phyloP scores from a whole-genome alignment of 169 alveolate species.

The Plasmodium inui region DNA sequence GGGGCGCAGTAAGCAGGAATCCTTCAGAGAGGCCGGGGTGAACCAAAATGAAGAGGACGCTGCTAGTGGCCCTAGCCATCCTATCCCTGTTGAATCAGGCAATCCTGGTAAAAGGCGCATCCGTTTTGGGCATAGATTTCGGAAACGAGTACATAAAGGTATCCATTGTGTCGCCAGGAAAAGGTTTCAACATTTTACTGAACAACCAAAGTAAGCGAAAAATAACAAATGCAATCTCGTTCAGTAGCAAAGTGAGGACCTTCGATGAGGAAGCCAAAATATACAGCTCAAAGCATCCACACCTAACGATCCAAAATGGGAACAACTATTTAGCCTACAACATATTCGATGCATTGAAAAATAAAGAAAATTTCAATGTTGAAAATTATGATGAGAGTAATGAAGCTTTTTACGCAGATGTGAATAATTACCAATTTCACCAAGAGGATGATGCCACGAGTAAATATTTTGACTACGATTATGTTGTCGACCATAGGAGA shows the following conservation, averaged over 20 bases:
- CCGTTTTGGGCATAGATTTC: conserved; percentile 84
- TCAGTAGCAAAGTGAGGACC: conserved; percentile 78
- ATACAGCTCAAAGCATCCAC: conserved; percentile 63
- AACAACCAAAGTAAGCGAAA: conserved; percentile 85
- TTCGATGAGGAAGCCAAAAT: conserved; percentile 82
- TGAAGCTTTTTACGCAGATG: conserved; percentile 38
- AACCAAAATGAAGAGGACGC: background rate
- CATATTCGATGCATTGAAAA: conserved; percentile 37
- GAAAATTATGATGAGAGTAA: conserved; percentile 48
- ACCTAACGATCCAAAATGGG: conserved; percentile 51
- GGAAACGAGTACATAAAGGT: conserved; percentile 86
- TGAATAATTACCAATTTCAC: conserved; percentile 31
- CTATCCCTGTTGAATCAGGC: background rate
- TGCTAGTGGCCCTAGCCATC: background rate
- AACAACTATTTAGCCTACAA: conserved; percentile 48
- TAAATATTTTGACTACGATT: conserved; percentile 67
- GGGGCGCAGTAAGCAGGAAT: background rate
- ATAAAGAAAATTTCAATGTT: conserved; percentile 27
- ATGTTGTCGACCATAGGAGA: conserved; percentile 57
- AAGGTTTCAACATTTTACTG: conserved; percentile 81
- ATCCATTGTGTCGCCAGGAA: conserved; percentile 84
- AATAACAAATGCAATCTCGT: conserved; percentile 80
- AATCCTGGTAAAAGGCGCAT: conserved; percentile 11
- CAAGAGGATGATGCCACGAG: conserved; percentile 4
- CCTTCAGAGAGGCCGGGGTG: background rate